phyloP scores from a whole-genome alignment of 306 rosid species.

The Quercus suber region DNA sequence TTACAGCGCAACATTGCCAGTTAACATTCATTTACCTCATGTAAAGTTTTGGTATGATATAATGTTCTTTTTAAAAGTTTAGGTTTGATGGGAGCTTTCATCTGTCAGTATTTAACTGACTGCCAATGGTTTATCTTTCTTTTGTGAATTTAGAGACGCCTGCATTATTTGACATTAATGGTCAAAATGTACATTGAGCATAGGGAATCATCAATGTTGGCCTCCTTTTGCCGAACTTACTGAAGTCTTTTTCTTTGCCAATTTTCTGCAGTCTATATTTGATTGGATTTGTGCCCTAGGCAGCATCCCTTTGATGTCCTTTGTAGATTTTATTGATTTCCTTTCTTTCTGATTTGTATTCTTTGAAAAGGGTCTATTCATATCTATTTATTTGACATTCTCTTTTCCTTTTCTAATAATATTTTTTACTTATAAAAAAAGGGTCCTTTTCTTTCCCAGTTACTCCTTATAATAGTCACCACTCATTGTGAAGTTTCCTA shows the following conservation, averaged over 20 bases:
- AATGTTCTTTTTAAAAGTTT: background rate
- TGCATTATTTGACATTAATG: background rate
- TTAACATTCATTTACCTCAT: background rate
- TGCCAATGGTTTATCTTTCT: background rate
- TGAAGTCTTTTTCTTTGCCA: background rate
- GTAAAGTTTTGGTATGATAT: background rate
- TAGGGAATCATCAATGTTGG: background rate
- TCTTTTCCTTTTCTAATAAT: too few relatives aligned
- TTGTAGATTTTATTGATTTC: too few relatives aligned
- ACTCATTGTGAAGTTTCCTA: background rate
- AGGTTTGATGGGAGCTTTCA: background rate
- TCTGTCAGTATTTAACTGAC: background rate
- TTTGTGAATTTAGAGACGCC: background rate
- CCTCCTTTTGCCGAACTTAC: background rate
- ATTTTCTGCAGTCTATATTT: too few relatives aligned
- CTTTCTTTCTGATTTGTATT: too few relatives aligned
- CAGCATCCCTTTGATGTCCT: too few relatives aligned
- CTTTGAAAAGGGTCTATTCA: too few relatives aligned
- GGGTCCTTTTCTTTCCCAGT: background rate
- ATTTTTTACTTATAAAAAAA: too few relatives aligned
- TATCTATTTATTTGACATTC: too few relatives aligned
- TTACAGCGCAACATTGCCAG: too few relatives aligned
- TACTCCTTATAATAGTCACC: background rate
- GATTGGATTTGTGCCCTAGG: too few relatives aligned
- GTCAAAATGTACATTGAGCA: background rate